Conservation (phyloP, 1,284 basidiomycete genomes). For the Leccinum griseonigrum region DNA sequence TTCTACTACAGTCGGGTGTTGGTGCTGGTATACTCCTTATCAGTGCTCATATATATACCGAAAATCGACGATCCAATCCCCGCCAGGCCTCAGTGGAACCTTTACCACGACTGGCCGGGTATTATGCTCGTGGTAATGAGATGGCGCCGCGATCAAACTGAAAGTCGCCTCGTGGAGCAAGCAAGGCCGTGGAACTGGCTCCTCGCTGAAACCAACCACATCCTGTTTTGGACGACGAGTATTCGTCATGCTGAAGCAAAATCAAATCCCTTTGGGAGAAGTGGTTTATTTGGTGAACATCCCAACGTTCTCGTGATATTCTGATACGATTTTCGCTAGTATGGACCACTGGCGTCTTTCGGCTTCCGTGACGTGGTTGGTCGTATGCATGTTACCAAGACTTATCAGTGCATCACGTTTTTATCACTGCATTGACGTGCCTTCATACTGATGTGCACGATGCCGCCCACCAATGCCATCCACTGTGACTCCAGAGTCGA, state of each 20-base stretch:
- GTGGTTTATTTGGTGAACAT: not conserved
- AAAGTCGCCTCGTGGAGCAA: slow-evolving; percentile 13
- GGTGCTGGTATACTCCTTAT: no score
- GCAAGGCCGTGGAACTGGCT: slow-evolving; percentile 13
- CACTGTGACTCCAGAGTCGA: not conserved
- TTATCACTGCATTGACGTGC: not conserved
- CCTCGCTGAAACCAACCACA: not conserved
- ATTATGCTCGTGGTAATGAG: not conserved
- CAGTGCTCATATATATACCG: not conserved
- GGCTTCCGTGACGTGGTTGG: not conserved
- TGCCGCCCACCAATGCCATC: not conserved
- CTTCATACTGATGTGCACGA: not conserved
- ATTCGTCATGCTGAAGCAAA: not conserved
- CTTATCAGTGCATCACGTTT: not conserved
- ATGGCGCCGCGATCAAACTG: not conserved
- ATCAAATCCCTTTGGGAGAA: not conserved
- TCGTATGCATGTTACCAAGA: not conserved
- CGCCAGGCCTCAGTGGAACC: not conserved
- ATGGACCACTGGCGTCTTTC: not conserved
- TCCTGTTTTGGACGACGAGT: not conserved
- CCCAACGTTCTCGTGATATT: not conserved
- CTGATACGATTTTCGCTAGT: not conserved
- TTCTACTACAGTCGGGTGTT: no score
- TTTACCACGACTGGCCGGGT: no score
- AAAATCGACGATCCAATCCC: not conserved